Base-by-base conservation (phyloP, 2,329 filamentous ascomycete species). In the Pseudophaeomoniella oleicola region DNA sequence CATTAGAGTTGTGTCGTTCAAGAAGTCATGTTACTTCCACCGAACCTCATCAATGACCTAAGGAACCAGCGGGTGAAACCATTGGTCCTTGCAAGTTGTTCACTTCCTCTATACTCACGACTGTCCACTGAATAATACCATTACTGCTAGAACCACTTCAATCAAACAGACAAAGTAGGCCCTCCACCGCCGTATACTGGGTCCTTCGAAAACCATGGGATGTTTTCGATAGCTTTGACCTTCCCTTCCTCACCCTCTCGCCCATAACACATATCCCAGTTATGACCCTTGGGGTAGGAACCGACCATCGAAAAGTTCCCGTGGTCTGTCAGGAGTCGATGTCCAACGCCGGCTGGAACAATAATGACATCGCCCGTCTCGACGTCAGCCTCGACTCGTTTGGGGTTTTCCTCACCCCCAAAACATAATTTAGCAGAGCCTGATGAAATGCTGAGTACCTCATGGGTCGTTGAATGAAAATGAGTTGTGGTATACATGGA, bases 181-280 rank as follows among this genome's bases (percentile, higher is more conserved):
- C 71, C 72, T 32, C 64, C 49, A 16, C 64, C 56, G 0, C 71
- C 72, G 54, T 72, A 76, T 13, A 79, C 52, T 13, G 75, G 75
- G 59, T 80, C 75, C 41, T 49, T 64, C 32, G 60, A 50, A 44
- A 80, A 73, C 75, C 75, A 80, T 4, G 44, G 46, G 47, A 79
- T 44, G 3, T 47, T 44, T 36, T 44, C 50, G 33, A 78, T 77
- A 4, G 45, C 50, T 39, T 63, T 53, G 4, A 68, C 53, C 46
- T 69, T 70, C 4, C 54, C 51, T 48, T 71, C 67, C 49, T 80
- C 77, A 0, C 62, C 70, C 27, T 60, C 47, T 36, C 60, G 61
- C 1, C 77, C 78, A 58, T 81, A 80, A 46, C 77, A 81, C 78
- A 83, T 81, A 29, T 82, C 76, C 75, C 75, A 83, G 13, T 53